Percentiles rank a stretch among this genome's conserved stretches.
phyloP scores from a whole-genome alignment of 208 protist genomes.

The Trypanosoma rangeli region DNA sequence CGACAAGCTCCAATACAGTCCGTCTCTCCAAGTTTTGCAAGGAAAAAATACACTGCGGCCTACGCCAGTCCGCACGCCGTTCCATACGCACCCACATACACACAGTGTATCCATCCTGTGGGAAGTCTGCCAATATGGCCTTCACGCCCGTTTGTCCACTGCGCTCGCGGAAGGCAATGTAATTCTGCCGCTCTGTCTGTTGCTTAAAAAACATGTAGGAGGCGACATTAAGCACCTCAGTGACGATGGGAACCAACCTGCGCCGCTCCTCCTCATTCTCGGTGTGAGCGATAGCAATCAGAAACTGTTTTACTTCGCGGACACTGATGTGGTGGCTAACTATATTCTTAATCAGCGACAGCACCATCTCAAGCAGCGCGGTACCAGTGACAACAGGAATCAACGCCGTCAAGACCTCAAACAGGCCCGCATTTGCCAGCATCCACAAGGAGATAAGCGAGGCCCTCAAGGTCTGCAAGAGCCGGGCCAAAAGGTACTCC shows the following conservation, averaged over 20 bases:
- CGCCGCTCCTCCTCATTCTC: slow-evolving; percentile 33
- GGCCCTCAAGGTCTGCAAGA: slow-evolving; percentile 24
- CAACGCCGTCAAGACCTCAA: slow-evolving; percentile 48
- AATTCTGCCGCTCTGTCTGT: slow-evolving; percentile 25
- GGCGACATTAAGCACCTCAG: slow-evolving; percentile 58
- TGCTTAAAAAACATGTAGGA: slow-evolving; percentile 18
- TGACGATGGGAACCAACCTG: slow-evolving; percentile 42
- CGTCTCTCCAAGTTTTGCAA: slow-evolving; percentile 40
- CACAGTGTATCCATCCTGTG: slow-evolving; percentile 72
- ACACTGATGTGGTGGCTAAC: slow-evolving; percentile 64
- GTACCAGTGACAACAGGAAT: slow-evolving; percentile 35
- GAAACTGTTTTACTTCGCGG: slow-evolving; percentile 75
- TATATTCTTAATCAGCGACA: slow-evolving; percentile 44
- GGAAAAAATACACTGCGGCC: slow-evolving; percentile 39
- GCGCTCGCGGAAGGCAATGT: slow-evolving; percentile 35
- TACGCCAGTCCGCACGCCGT: slow-evolving; percentile 1
- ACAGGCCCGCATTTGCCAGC: slow-evolving; percentile 52
- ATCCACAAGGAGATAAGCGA: slow-evolving; percentile 44
- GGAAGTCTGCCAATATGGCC: slow-evolving; percentile 54
- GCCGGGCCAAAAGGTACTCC: slow-evolving; percentile 24
- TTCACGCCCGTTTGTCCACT: slow-evolving; percentile 52
- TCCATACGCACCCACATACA: slow-evolving; percentile 73
- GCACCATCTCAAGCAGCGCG: slow-evolving; percentile 36
- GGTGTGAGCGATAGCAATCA: slow-evolving; percentile 59
- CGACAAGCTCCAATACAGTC: slow-evolving; percentile 33